Conservation (phyloP, 2,329 filamentous ascomycete species). For the Cladophialophora psammophila region DNA sequence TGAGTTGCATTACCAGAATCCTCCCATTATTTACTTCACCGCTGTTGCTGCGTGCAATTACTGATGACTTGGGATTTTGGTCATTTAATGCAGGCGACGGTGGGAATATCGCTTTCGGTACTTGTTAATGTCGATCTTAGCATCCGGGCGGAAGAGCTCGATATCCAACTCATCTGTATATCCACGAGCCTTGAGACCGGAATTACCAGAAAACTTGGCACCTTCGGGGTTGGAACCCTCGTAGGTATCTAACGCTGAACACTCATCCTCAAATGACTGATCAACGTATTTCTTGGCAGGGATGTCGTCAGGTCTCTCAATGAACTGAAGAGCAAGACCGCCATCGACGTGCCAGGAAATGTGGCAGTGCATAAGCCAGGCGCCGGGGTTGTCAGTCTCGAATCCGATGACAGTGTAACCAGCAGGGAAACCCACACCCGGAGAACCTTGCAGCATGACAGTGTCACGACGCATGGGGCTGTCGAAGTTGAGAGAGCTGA, state of each 20-base stretch:
- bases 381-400: constrained; percentile 55
- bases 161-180: constrained; percentile 23
- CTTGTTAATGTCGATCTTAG: constrained; percentile 27
- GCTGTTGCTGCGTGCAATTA: constrained; percentile 25
- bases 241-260: constrained; percentile 28
- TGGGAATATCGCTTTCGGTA: constrained; percentile 29
- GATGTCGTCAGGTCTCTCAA: constrained; percentile 38
- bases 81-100: constrained; percentile 26
- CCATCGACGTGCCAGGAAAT: constrained; percentile 78
- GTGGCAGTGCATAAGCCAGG: constrained; percentile 81
- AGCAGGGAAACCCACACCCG: constrained; percentile 28
- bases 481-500: constrained; percentile 66
- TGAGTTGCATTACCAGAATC: constrained; percentile 24
- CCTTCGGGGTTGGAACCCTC: constrained; percentile 21
- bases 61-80: constrained; percentile 1
- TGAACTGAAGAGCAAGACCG: constrained; percentile 64
- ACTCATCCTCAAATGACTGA: constrained; percentile 35
- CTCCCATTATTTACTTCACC: constrained; percentile 26
- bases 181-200: constrained; percentile 31
- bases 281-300: constrained; percentile 26
- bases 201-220: constrained; percentile 27
- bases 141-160: constrained; percentile 9
- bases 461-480: constrained; percentile 74
- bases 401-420: constrained; percentile 69
- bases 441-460: constrained; percentile 37